Base-by-base conservation (phyloP, 306 rosid species). In the Casuarina cunninghamiana region DNA sequence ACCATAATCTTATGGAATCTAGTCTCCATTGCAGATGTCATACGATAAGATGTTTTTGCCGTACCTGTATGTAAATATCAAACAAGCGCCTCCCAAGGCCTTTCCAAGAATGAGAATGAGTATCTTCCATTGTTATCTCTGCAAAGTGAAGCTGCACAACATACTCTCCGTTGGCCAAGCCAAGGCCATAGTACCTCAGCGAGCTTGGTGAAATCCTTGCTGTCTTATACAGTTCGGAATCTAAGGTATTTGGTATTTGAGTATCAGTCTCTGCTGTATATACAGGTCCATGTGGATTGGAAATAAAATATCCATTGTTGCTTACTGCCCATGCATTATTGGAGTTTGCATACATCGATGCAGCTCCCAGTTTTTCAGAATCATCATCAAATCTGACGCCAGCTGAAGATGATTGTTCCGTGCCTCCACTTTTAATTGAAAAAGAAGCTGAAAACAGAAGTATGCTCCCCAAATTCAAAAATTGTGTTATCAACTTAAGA, bases 51-150 rank as follows among this genome's bases (percentile, higher is more conserved):
- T 37, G 16, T 66, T 67, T 12, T 67, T 39, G 12, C 74, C 8
- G 9, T 79, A 84, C 87, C 87, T 84, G 87, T 57, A 83, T 57
- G 81, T 83, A 83, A 45, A 83, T 63, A 68, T 83, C 81, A 44
- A 83, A 83, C 35, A 83, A 16, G 71, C 87, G 87, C 76, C 81
- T 79, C 5, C 87, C 87, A 9, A 83, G 84, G 46, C 78, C 84
- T 79, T 66, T 83, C 87, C 87, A 83, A 10, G 87, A 79, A 15
- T 3, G 26, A 10, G 87, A 79, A 15, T 3, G 26, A 57, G 76
- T 45, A 70, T 83, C 83, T 5, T 79, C 87, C 83, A 83, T 75
- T 46, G 66, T 54, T 66, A 83, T 76, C 79, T 83, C 81, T 10
- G 84, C 87, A 72, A 83, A 83, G 83, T 83, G 87, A 66, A 83